Conservation (phyloP, 169 alveolate genomes). For the Cryptosporidium sp. region DNA sequence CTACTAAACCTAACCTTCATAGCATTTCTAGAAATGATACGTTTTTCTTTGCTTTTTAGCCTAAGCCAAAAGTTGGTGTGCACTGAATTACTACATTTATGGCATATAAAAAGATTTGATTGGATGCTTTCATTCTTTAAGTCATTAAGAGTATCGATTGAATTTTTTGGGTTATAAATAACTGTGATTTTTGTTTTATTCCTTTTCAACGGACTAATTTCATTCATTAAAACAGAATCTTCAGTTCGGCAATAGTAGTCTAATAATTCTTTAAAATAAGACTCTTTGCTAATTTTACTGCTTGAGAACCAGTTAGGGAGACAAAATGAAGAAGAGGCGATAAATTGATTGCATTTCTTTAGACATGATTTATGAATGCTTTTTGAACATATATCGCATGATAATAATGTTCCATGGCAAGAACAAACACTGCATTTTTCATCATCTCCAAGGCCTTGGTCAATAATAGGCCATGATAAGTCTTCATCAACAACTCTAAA, state of each 20-base stretch:
- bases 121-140: not conserved
- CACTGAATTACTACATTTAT: conserved; percentile 27
- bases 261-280: conserved; percentile 39
- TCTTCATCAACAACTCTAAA: conserved; percentile 47
- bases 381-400: conserved; percentile 57
- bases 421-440: conserved; percentile 67
- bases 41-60: conserved; percentile 22
- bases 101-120: conserved; percentile 20
- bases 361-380: conserved; percentile 65
- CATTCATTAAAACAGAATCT: not conserved
- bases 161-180: conserved; percentile 39
- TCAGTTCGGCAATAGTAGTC: not conserved
- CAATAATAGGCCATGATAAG: conserved; percentile 62
- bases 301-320: conserved; percentile 60
- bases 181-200: conserved; percentile 35
- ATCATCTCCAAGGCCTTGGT: conserved; percentile 73
- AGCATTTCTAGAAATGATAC: conserved; percentile 31
- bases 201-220: not conserved
- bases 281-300: conserved; percentile 10
- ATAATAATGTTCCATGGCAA: conserved; percentile 49
- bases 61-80: conserved; percentile 45
- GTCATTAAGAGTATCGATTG: not conserved
- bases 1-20: conserved; percentile 48
- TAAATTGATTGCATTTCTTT: conserved; percentile 53
- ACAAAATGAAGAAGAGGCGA: conserved; percentile 38